These are phyloP conservation scores for Fusarium odoratissimum DNA, from an alignment of 2,329 filamentous ascomycete genomes.

Conservation along the genomic window DNA sequence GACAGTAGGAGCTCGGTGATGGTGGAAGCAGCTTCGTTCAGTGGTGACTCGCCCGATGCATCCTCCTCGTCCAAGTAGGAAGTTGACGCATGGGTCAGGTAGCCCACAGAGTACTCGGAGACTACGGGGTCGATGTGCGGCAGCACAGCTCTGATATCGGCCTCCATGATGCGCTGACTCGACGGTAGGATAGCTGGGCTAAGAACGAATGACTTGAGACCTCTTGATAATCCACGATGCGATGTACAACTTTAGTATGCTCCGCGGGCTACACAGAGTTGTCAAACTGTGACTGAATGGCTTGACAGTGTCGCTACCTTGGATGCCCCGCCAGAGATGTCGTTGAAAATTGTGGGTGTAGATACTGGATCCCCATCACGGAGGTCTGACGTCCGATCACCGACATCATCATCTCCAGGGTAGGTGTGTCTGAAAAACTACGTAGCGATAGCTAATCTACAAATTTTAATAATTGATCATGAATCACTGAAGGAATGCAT, in stretches of 20 bases:
- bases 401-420: constrained; percentile 15
- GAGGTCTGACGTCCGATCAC: constrained; percentile 35
- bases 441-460: not conserved
- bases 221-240: not conserved
- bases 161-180: constrained; percentile 72
- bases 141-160: constrained; percentile 85
- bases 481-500: not conserved
- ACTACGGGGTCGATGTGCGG: constrained; percentile 89
- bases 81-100: constrained; percentile 91
- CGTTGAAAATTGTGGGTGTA: constrained; percentile 46
- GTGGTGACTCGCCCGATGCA: constrained; percentile 74
- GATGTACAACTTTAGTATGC: not conserved
- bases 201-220: not conserved
- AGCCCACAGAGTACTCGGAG: constrained; percentile 93
- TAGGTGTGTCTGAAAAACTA: not conserved
- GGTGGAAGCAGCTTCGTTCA: constrained; percentile 84
- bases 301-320: constrained; percentile 32
- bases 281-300: constrained; percentile 19
- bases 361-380: constrained; percentile 16
- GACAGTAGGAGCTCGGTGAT: constrained; percentile 92
- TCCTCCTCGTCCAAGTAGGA: constrained; percentile 82
- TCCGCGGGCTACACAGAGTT: not conserved
- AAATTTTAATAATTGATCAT: not conserved
- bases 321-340: constrained; percentile 40
- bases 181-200: not conserved